Evolutionary conservation across 2,329 filamentous ascomycete genomes (phyloP), one percentile per base, ranked within the genome.

Genomic region (Beauveria medogensis): DNA sequence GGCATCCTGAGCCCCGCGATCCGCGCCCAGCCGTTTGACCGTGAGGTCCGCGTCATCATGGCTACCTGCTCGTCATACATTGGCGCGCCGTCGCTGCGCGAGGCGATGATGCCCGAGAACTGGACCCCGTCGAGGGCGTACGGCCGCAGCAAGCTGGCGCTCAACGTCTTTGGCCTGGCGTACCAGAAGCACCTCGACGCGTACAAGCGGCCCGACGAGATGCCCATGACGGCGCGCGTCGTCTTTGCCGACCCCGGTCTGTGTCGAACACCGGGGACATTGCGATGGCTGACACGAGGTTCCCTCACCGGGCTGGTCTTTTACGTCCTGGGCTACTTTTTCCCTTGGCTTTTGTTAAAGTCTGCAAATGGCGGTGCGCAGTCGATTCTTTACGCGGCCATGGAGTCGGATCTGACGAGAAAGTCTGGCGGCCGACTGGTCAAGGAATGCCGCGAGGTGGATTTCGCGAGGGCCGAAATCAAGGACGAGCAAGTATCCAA

Each of bases 171-270:
- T 71, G 92, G 90, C 0, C 83, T 88, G 54, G 89, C 93, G 9
- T 96, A 93, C 72, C 93, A 97, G 75, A 94, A 96, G 72, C 93
- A 97, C 71, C 80, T 99, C 52, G 87, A 92, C 66, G 78, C 87
- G 2, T 96, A 95, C 74, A 84, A 90, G 69, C 83, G 94, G 26
- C 91, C 92, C 0, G 94, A 99, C 71, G 83, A 88, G 64, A 78
- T 90, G 53, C 91, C 91, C 1, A 88, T 87, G 78, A 96, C 91
- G 66, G 82, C 92, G 3, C 85, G 90, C 40, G 91, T 97, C 51
- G 79, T 96, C 55, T 82, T 96, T 62, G 90, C 92, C 2, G 93
- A 99, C 68, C 94, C 94, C 0, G 93, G 94, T 22, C 84, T 88
- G 65, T 83, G 86, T 26, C 85, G 94, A 57, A 97, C 93, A 9